Percentiles rank a stretch among this genome's conserved stretches.
Evolutionary conservation across 2,329 filamentous ascomycete genomes (phyloP).

Genomic region (Penicillium expansum): DNA sequence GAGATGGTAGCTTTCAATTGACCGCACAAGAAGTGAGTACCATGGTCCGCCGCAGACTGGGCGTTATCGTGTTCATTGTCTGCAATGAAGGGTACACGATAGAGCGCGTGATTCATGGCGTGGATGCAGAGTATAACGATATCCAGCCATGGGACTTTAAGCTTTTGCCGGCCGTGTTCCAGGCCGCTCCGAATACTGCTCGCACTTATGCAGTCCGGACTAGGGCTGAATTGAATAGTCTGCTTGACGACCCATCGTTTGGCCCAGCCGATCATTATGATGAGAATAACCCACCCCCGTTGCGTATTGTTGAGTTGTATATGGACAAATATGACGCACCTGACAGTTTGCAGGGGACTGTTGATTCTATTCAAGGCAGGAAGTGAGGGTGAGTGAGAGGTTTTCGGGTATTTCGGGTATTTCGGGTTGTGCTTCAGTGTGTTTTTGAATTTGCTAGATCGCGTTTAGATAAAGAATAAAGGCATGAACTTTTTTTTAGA

Average conservation of each 20-base stretch:
- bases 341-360: not conserved
- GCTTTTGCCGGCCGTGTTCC: conserved; percentile 65
- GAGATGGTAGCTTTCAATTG: conserved; percentile 82
- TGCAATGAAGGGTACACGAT: conserved; percentile 85
- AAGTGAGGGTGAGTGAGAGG: not conserved
- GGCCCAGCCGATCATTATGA: conserved; percentile 40
- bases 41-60: conserved; percentile 69
- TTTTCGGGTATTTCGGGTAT: not conserved
- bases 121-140: conserved; percentile 74
- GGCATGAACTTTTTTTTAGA: no score
- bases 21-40: conserved; percentile 78
- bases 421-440: not conserved
- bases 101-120: conserved; percentile 79
- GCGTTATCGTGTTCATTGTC: conserved; percentile 75
- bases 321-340: conserved; percentile 76
- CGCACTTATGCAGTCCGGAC: conserved; percentile 65
- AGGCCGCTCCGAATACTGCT: conserved; percentile 54
- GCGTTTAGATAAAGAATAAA: not conserved
- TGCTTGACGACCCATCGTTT: conserved; percentile 64
- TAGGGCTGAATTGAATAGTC: conserved; percentile 61
- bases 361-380: not conserved
- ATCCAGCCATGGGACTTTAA: conserved; percentile 70
- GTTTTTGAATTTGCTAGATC: not conserved
- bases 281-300: conserved; percentile 19
- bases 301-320: conserved; percentile 75